These are phyloP conservation scores for Jatropha multifida DNA, from an alignment of 441 rosid species.

Conservation along the genomic window DNA sequence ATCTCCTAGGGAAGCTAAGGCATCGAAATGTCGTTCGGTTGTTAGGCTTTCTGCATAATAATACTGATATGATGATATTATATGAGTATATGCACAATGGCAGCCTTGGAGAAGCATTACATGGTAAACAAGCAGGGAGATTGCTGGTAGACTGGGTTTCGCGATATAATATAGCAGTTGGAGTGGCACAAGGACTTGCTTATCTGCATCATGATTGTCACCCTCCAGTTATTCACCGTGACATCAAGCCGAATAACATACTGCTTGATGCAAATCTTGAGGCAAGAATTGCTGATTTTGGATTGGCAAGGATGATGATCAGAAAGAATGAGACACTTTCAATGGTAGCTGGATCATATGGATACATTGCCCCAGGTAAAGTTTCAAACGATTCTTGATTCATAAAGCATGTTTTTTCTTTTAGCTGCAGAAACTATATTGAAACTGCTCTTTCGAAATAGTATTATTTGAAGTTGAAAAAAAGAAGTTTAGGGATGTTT, in stretches of 20 bases:
- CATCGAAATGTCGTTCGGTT: slow-evolving; percentile 88
- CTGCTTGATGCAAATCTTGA: slow-evolving; percentile 82
- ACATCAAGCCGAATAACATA: slow-evolving; percentile 92
- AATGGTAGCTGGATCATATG: slow-evolving; percentile 95
- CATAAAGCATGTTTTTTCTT: no score
- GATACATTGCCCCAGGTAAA: slow-evolving; percentile 97
- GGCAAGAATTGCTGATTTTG: slow-evolving; percentile 97
- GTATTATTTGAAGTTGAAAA: no score
- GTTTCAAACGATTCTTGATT: neutral
- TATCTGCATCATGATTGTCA: slow-evolving; percentile 98
- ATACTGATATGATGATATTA: slow-evolving; percentile 72
- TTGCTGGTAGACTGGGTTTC: slow-evolving; percentile 83
- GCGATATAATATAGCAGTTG: slow-evolving; percentile 86
- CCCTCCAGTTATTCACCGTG: slow-evolving; percentile 83
- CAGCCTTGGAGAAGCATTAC: slow-evolving; percentile 86
- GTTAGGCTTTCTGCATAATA: slow-evolving; percentile 86
- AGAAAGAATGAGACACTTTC: slow-evolving; percentile 92
- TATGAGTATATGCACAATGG: slow-evolving; percentile 97
- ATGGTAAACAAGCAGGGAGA: slow-evolving; percentile 84
- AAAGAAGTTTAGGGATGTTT: no score
- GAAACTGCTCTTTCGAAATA: no score
- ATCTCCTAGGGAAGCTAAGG: slow-evolving; percentile 80
- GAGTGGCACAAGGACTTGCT: slow-evolving; percentile 93
- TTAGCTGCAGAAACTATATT: slow-evolving; percentile 1
- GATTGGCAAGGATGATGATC: slow-evolving; percentile 82